These are phyloP conservation scores for Panicum miliaceum DNA, from an alignment of 176 grass and related monocot species.

Conservation along the genomic window DNA sequence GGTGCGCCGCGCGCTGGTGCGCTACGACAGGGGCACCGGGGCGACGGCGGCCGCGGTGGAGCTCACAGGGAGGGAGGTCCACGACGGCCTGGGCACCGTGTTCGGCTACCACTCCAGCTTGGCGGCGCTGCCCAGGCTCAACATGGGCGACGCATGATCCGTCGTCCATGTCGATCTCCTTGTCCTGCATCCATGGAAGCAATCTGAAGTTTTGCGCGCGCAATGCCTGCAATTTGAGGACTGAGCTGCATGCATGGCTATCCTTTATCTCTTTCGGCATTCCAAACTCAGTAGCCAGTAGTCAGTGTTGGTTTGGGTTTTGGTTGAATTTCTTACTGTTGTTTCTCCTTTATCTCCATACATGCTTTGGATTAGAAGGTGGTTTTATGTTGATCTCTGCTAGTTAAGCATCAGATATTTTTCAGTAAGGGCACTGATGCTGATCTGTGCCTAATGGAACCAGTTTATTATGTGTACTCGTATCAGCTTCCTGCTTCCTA, in stretches of 20 bases:
- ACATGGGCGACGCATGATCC: background rate
- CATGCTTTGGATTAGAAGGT: background rate
- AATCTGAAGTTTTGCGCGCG: background rate
- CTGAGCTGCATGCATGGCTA: background rate
- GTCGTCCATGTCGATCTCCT: background rate
- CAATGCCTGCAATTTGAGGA: background rate
- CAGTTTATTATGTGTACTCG: too few species aligned
- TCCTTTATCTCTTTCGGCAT: too few species aligned
- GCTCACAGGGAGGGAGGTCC: background rate
- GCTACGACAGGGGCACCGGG: background rate
- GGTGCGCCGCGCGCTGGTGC: background rate
- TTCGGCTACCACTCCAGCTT: constrained; percentile 39
- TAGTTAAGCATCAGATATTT: too few species aligned
- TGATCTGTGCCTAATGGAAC: too few species aligned
- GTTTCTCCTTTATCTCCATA: background rate
- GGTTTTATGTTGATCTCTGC: background rate
- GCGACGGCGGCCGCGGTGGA: background rate
- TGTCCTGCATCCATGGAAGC: background rate
- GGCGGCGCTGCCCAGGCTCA: background rate
- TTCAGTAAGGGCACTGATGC: too few species aligned
- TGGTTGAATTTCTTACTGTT: background rate
- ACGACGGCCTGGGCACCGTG: background rate
- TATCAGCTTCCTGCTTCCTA: too few species aligned
- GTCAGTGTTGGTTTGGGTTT: too few species aligned
- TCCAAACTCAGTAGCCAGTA: too few species aligned